A percentile compares a stretch with the other conserved stretches of the same genome.
Evolutionary conservation across 2,329 filamentous ascomycete genomes (phyloP).

Genomic region (Plectosphaerella cucumerina): DNA sequence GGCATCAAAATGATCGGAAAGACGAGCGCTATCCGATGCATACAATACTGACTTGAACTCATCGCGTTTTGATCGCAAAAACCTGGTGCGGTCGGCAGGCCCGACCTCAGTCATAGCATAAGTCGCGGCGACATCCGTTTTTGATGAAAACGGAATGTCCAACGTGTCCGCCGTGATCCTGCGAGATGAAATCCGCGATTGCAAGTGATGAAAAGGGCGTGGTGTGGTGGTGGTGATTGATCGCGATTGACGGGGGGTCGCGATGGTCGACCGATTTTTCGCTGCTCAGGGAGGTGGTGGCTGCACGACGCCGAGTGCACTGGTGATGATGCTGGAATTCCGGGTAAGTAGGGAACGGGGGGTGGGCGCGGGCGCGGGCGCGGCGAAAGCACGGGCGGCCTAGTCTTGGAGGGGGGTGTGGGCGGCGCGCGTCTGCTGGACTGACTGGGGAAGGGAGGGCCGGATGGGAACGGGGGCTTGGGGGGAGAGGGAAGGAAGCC

Average conservation of each 20-base stretch:
- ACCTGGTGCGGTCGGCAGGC: slow-evolving; percentile 60
- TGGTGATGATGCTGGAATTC: slow-evolving; percentile 3
- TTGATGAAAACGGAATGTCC: slow-evolving; percentile 53
- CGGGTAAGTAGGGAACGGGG: neutral
- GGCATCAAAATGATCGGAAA: slow-evolving; percentile 44
- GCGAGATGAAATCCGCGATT: slow-evolving; percentile 21
- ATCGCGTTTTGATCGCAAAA: slow-evolving; percentile 61
- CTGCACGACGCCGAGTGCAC: neutral
- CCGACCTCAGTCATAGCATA: slow-evolving; percentile 71
- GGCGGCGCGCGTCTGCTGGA: slow-evolving; percentile 4
- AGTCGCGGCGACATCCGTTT: slow-evolving; percentile 67
- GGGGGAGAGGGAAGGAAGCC: slow-evolving; percentile 6
- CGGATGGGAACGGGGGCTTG: slow-evolving; percentile 12
- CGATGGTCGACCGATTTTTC: slow-evolving; percentile 13
- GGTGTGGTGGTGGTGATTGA: slow-evolving; percentile 12
- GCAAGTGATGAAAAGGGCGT: slow-evolving; percentile 12
- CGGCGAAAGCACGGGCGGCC: slow-evolving; percentile 6
- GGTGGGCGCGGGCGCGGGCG: slow-evolving; percentile 2
- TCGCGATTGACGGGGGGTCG: slow-evolving; percentile 13
- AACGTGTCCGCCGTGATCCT: slow-evolving; percentile 24
- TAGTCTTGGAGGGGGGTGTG: slow-evolving; percentile 10
- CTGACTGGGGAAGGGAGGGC: slow-evolving; percentile 7
- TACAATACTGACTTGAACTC: slow-evolving; percentile 52
- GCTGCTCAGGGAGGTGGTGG: neutral
- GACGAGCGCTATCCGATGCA: slow-evolving; percentile 40